phyloP scores from a whole-genome alignment of 257 asterid genomes.

The Solanum lignicaule region DNA sequence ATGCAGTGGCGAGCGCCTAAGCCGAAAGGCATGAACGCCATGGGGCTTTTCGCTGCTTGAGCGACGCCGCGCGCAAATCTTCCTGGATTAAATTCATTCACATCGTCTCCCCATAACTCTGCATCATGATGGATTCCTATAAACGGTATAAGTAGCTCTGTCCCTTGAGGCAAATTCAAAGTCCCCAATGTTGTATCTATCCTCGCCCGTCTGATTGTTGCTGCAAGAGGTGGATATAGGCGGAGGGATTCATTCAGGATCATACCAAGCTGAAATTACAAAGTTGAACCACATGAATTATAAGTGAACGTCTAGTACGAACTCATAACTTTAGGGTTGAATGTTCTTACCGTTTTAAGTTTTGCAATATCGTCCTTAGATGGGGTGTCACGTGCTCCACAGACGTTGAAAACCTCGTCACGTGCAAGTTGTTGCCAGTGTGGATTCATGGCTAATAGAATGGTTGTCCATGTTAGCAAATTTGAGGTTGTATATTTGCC shows the following conservation, averaged over 20 bases:
- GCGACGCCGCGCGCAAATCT: conserved; percentile 64
- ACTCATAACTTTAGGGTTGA: background rate
- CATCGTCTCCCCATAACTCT: conserved; percentile 69
- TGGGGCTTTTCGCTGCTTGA: conserved; percentile 60
- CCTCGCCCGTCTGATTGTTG: conserved; percentile 59
- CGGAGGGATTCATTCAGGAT: conserved; percentile 69
- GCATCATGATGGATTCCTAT: conserved; percentile 79
- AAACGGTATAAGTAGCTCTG: conserved; percentile 75
- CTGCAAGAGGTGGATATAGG: conserved; percentile 86
- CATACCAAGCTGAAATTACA: conserved; percentile 56
- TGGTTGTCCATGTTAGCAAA: conserved; percentile 84
- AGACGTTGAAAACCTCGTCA: conserved; percentile 79
- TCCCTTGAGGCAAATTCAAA: conserved; percentile 41
- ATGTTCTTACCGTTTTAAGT: conserved; percentile 60
- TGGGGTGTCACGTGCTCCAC: conserved; percentile 80
- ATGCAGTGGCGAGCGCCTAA: conserved; percentile 73
- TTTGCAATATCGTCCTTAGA: conserved; percentile 55
- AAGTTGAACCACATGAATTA: background rate
- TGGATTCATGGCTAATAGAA: conserved; percentile 86
- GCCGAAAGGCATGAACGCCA: conserved; percentile 87
- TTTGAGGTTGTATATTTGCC: conserved; percentile 81
- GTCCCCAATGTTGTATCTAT: conserved; percentile 40
- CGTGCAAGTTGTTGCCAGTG: conserved; percentile 98
- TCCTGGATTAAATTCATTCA: conserved; percentile 67
- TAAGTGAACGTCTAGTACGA: background rate